These are phyloP conservation scores for Tetraselmis striata DNA, from an alignment of 139 green algal species.

Conservation along the genomic window DNA sequence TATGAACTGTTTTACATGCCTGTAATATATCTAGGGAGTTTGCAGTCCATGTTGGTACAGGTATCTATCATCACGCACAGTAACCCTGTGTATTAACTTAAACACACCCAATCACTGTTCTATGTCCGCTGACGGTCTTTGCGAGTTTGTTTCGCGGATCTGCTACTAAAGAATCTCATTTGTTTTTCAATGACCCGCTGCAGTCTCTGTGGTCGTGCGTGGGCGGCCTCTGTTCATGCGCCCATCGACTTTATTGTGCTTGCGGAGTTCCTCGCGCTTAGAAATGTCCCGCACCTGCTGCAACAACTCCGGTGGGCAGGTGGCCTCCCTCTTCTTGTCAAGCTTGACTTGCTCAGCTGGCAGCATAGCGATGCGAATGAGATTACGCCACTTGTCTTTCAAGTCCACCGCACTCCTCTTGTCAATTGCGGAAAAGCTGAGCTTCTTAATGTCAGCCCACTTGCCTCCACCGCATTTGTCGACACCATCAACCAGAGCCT, in stretches of 20 bases:
- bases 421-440: slow-evolving; percentile 24
- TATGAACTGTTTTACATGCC: too few relatives aligned
- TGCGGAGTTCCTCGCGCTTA: background rate
- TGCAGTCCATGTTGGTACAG: too few relatives aligned
- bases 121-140: too few relatives aligned
- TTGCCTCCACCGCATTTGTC: slow-evolving; percentile 51
- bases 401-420: slow-evolving; percentile 43
- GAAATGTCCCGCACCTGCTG: background rate
- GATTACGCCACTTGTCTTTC: slow-evolving; percentile 75
- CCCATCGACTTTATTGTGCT: background rate
- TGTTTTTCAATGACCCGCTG: too few relatives aligned
- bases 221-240: background rate
- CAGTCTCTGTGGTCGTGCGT: background rate
- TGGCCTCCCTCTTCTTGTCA: slow-evolving; percentile 24
- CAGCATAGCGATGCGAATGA: slow-evolving; percentile 45
- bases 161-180: too few relatives aligned
- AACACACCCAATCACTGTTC: too few relatives aligned
- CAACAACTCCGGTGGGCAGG: background rate
- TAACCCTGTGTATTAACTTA: too few relatives aligned
- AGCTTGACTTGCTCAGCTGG: slow-evolving; percentile 17
- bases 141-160: too few relatives aligned
- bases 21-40: too few relatives aligned
- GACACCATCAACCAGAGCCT: slow-evolving; percentile 67
- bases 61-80: too few relatives aligned
- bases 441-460: slow-evolving; percentile 59